Conservation (phyloP, 805 yeast species). For the Hermanozyma aechmeae region DNA sequence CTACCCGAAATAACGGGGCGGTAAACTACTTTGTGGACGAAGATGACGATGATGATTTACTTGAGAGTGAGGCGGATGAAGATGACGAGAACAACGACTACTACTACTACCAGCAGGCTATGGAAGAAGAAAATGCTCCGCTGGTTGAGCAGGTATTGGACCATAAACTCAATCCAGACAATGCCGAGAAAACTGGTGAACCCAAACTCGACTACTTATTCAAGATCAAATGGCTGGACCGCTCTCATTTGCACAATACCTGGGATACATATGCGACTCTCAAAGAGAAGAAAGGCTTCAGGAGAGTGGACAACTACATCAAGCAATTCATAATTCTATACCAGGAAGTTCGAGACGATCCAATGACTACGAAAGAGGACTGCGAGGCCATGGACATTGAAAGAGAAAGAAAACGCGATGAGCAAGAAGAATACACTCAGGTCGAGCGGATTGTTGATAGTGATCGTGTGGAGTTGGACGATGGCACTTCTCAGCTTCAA, state of each 20-base stretch:
- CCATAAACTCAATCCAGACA: slow-evolving; percentile 26
- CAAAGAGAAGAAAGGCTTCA: slow-evolving; percentile 57
- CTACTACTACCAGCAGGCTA: slow-evolving; percentile 23
- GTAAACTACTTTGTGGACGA: slow-evolving; percentile 73
- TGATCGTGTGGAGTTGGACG: slow-evolving; percentile 58
- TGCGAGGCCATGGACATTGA: slow-evolving; percentile 91
- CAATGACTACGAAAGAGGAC: slow-evolving; percentile 81
- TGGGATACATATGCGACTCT: slow-evolving; percentile 70
- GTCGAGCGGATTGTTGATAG: slow-evolving; percentile 89
- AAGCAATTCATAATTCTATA: slow-evolving; percentile 68
- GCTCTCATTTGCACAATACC: slow-evolving; percentile 88
- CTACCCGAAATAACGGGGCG: slow-evolving; percentile 58
- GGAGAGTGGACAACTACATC: slow-evolving; percentile 85
- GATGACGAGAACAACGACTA: slow-evolving; percentile 22
- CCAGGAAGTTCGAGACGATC: slow-evolving; percentile 68
- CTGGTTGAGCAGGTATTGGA: slow-evolving; percentile 32
- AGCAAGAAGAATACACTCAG: slow-evolving; percentile 69
- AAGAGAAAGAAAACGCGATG: slow-evolving; percentile 75
- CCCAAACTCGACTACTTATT: slow-evolving; percentile 54
- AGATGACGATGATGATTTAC: slow-evolving; percentile 49
- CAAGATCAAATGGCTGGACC: slow-evolving; percentile 75
- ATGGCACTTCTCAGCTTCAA: slow-evolving; percentile 58
- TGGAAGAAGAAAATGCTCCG: slow-evolving; percentile 23
- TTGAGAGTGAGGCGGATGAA: slow-evolving; percentile 26
- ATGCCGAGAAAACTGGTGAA: slow-evolving; percentile 33